Percentiles rank a stretch among this genome's conserved stretches.
Conservation (phyloP, 2,329 filamentous ascomycete species). For the Aspergillus glaucus region DNA sequence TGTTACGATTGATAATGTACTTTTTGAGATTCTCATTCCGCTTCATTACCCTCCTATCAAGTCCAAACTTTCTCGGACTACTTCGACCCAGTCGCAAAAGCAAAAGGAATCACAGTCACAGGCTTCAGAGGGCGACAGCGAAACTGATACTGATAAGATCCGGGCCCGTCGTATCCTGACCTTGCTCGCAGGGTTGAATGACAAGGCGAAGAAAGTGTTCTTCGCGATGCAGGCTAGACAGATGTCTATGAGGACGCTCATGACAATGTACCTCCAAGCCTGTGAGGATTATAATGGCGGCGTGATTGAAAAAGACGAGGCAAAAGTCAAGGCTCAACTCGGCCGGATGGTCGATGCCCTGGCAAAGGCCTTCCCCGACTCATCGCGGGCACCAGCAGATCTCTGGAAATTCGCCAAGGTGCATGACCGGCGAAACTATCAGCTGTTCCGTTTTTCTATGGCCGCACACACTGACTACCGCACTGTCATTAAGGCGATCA, state of each 20-base stretch:
- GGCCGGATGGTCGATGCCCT: conserved; percentile 68
- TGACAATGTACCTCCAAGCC: conserved; percentile 70
- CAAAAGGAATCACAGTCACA: conserved; percentile 48
- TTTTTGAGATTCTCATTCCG: conserved; percentile 85
- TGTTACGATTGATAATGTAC: conserved; percentile 71
- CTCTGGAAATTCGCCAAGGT: conserved; percentile 85
- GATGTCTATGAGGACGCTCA: conserved; percentile 63
- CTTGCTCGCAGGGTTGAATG: conserved; percentile 70
- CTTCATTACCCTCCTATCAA: conserved; percentile 75
- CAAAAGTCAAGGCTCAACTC: conserved; percentile 62
- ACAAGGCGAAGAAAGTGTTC: conserved; percentile 75
- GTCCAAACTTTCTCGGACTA: conserved; percentile 39
- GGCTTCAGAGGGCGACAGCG: conserved; percentile 29
- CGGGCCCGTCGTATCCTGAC: conserved; percentile 79
- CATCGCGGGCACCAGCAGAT: conserved; percentile 64
- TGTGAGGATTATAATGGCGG: conserved; percentile 89
- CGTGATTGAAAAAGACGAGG: conserved; percentile 62
- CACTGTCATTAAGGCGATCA: conserved; percentile 82
- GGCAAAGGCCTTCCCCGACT: conserved; percentile 69
- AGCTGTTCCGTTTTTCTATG: conserved; percentile 80
- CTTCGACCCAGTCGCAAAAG: conserved; percentile 54
- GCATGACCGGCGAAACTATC: conserved; percentile 84
- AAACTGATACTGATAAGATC: conserved; percentile 52
- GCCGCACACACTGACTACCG: conserved; percentile 84
- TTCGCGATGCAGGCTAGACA: conserved; percentile 79